Base-by-base conservation (phyloP, 768 basidiomycete species). In the Hebeloma cylindrosporum region DNA sequence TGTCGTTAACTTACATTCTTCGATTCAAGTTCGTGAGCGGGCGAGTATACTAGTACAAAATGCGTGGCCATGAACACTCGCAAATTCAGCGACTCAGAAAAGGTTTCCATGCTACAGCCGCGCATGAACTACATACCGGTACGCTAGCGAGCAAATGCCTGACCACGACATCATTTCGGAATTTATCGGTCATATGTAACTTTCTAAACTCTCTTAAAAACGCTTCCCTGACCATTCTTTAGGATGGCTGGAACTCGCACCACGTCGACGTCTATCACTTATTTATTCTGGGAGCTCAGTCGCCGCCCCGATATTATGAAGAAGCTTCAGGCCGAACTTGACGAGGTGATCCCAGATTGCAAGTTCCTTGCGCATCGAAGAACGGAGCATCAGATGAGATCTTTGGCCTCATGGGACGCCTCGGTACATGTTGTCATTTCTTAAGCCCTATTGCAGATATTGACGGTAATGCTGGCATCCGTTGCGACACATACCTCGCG, bases 201-300 rank as follows among this genome's bases (percentile, higher is more conserved):
- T 67, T 27, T 25, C 30, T 47, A 27, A 14, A n/a, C 6, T n/a
- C n/a, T n/a, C n/a, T n/a, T 45, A 13, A 11, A 13, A 26, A 14
- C 30, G 43, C 29, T 22, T 35, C 46, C 47, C 17, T 41, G n/a
- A 36, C 39, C 6, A 38, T 36, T 25, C 30, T 39, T 40, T 51
- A 90, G 88, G 61, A 77, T 91, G 44, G 88, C 88, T 41, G 87
- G 83, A 27, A 78, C 84, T 17, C 88, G 90, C 57, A 89, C 88
- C 0, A 82, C 83, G 5, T 85, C 87, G 0, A 85, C 79, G 26
- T 75, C 85, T 7, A 65, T 88, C 17, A 80, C 83, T 1, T 91
- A 85, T 65, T 73, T 88, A 56, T 77, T 83, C 53, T 90, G 87
- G 85, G 86, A 88, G 57, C 75, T 91, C 37, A 83, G 77, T 51